Percentiles rank a stretch among this genome's conserved stretches.
phyloP scores from a whole-genome alignment of 108 stramenopile species.

The Schizochytrium sp. region DNA sequence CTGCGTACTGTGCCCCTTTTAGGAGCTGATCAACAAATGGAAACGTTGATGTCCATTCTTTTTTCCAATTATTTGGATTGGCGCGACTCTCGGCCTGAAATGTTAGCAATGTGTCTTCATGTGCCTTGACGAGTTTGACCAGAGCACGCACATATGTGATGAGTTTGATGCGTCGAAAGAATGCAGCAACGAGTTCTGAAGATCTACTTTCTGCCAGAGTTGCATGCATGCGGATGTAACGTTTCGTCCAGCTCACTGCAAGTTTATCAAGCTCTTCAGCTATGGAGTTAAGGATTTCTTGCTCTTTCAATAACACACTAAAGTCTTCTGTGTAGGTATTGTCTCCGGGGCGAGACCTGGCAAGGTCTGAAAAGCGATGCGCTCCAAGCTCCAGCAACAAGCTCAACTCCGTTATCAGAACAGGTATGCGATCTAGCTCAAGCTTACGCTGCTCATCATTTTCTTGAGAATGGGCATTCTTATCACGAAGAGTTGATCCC shows the following conservation, averaged over 20 bases:
- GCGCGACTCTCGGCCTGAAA: not conserved
- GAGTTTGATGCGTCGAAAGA: conserved; percentile 17
- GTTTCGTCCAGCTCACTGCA: not conserved
- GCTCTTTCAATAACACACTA: not conserved
- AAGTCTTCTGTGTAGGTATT: not conserved
- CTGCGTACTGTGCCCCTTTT: not conserved
- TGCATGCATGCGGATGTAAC: conserved; percentile 19
- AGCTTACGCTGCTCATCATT: not conserved
- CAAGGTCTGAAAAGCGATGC: not conserved
- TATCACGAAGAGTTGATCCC: not conserved
- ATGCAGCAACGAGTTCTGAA: not conserved
- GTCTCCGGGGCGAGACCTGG: not conserved
- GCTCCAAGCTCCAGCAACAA: conserved; percentile 15
- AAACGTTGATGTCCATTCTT: not conserved
- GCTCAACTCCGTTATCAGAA: conserved; percentile 23
- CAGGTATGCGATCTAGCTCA: not conserved
- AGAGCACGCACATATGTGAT: not conserved
- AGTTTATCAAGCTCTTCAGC: not conserved
- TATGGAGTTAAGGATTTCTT: not conserved
- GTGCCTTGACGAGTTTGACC: not conserved
- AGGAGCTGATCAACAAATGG: conserved; percentile 26
- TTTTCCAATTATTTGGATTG: not conserved
- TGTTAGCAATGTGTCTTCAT: not conserved
- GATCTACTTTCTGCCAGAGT: not conserved
- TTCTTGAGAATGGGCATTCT: not conserved